phyloP scores from a whole-genome alignment of 768 basidiomycete genomes.

The Tulasnella sp. region DNA sequence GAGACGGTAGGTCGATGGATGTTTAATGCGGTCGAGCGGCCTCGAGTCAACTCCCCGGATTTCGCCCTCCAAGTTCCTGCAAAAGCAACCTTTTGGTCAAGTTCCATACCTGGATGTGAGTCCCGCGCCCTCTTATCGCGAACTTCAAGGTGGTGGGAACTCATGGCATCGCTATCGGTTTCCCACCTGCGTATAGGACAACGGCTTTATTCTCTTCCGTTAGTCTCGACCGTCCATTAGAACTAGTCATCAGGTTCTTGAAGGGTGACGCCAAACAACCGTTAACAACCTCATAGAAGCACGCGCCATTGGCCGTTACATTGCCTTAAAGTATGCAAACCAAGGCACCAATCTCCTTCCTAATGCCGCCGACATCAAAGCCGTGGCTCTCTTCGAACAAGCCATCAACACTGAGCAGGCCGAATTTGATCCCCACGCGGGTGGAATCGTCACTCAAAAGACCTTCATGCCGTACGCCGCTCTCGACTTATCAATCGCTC shows the following conservation, averaged over 20 bases:
- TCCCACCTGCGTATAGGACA: constrained; percentile 33
- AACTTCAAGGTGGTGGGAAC: too few relatives aligned
- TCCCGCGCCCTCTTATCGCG: background rate
- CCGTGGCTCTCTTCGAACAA: constrained; percentile 41
- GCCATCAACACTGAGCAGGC: constrained; percentile 38
- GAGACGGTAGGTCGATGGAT: constrained; percentile 4
- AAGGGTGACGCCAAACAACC: background rate
- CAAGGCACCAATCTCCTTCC: constrained; percentile 47
- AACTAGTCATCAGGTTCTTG: too few relatives aligned
- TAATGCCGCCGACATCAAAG: constrained; percentile 26
- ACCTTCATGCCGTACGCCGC: constrained; percentile 40
- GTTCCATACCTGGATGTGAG: constrained; percentile 42
- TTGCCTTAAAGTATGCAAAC: constrained; percentile 42
- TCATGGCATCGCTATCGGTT: too few relatives aligned
- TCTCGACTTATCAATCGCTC: background rate
- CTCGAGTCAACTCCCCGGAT: background rate
- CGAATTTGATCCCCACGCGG: constrained; percentile 44
- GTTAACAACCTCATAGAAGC: constrained; percentile 33
- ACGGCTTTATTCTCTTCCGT: constrained; percentile 47
- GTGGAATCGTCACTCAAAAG: constrained; percentile 36
- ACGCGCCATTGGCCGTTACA: constrained; percentile 51
- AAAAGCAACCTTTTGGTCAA: constrained; percentile 54
- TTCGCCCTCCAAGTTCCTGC: constrained; percentile 29
- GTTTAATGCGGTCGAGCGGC: background rate
- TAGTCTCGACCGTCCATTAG: background rate